Evolutionary conservation across 1,139 yeast species (phyloP).

Genomic region (Candida labiduridarum): DNA sequence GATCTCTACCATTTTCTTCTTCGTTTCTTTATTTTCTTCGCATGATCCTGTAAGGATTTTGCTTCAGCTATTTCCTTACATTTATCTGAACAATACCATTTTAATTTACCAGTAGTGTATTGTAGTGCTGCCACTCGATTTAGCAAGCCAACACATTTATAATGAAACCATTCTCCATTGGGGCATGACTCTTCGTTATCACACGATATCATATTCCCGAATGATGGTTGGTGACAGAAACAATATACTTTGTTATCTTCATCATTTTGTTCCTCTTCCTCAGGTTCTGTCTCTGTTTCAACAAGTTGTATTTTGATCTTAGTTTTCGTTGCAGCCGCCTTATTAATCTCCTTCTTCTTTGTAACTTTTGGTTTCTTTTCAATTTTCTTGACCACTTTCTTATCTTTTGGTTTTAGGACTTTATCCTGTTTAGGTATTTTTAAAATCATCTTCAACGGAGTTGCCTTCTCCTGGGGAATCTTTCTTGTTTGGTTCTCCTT

Average conservation of each 20-base stretch:
- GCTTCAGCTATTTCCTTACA: slow-evolving; percentile 29
- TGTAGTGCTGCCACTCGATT: slow-evolving; percentile 44
- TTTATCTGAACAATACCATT: slow-evolving; percentile 45
- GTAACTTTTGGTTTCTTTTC: slow-evolving; percentile 1
- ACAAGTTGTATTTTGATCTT: background rate
- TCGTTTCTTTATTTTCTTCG: slow-evolving; percentile 22
- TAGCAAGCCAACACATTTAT: slow-evolving; percentile 48
- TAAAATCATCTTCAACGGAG: slow-evolving; percentile 30
- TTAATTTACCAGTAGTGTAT: slow-evolving; percentile 36
- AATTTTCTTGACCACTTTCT: slow-evolving; percentile 8
- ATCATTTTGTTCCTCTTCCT: slow-evolving; percentile 15
- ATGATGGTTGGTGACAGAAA: slow-evolving; percentile 47
- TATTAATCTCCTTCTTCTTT: slow-evolving; percentile 1
- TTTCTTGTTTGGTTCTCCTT: slow-evolving; percentile 20
- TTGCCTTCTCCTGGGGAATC: slow-evolving; percentile 16
- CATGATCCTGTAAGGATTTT: slow-evolving; percentile 11
- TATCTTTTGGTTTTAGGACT: slow-evolving; percentile 10
- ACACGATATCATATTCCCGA: slow-evolving; percentile 52
- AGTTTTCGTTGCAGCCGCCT: slow-evolving; percentile 7
- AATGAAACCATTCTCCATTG: slow-evolving; percentile 54
- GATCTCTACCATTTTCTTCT: slow-evolving; percentile 16
- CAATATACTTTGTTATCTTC: slow-evolving; percentile 37
- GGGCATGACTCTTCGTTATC: slow-evolving; percentile 44
- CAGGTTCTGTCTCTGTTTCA: slow-evolving; percentile 3
- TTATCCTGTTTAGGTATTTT: slow-evolving; percentile 25